Evolutionary conservation across 495 filamentous ascomycete species (phyloP), one percentile per base, ranked within the genome.

Genomic region (Podospora sp.): DNA sequence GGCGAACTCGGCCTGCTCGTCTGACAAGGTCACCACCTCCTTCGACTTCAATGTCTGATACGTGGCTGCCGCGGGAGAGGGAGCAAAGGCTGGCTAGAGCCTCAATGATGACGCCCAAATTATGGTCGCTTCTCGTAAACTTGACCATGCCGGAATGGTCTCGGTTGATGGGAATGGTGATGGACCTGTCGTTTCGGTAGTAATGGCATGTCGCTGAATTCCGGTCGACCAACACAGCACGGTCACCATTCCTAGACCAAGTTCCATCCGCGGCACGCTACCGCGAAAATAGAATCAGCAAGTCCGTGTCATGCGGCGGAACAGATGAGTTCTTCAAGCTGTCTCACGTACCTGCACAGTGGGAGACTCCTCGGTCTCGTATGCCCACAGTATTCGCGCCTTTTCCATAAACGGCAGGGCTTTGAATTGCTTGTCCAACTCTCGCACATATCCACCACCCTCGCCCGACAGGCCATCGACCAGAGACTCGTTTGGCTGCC

Each of bases 351-450:
- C 40, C 9, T 18, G 1, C 8, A 55, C 20, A 12, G 52, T 18
- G 4, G 24, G 20, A 3, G 70, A 64, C 12, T 9, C 60, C 46
- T 68, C 33, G 0, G 72, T 72, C 50, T 74, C 72, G 24, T 74
- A 74, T 11, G 36, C 63, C 68, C 70, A 74, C 40, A 68, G 27
- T 0, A 74, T 9, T 6, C 8, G 56, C 5, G 16, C 16, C 9
- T 2, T 40, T 14, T 21, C 4, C 3, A 33, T 11, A 21, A 33
- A 40, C 0, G 57, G 11, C 20, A 60, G 8, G 9, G 26, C 57
- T 9, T 33, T 26, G 25, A 60, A 60, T 1, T 25, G 1, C 18
- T 35, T 0, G 26, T 60, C 5, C 29, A 60, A 20, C 1, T 60
- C 1, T 20, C 16, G 24, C 6, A 60, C 0, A 11, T 35, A 60